Evolutionary conservation across 108 stramenopile genomes (phyloP), one percentile per base, ranked within the genome.

Genomic region (Poteriospumella lacustris): DNA sequence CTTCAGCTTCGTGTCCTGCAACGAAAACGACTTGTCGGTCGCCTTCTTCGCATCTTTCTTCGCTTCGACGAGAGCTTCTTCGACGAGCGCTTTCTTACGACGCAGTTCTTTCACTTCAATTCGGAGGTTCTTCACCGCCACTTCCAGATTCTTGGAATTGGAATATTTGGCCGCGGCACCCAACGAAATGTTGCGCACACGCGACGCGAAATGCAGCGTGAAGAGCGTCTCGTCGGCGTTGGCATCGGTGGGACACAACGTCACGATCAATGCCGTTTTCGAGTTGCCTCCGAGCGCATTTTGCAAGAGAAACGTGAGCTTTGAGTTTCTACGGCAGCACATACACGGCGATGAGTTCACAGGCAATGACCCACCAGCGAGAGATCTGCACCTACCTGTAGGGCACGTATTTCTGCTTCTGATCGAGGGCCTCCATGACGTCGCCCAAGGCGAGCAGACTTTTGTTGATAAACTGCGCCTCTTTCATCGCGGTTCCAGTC

Each of bases 381-480:
- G 52, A 19, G 24, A 56, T 19, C 24, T 19, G 24, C 24, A 56
- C 15, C 24, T 56, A 56, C 76, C 85, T 24, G 80, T 85, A 85
- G 39, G 85, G 85, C 64, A 85, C 81, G 58, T 85, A 83, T 77
- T 82, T 39, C 28, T 39, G 39, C 84, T 83, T 82, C 40, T 79
- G 77, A 77, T 84, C 85, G 52, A 85, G 38, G 1, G 82, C 84
- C 59, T 82, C 76, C 82, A 85, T 85, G 5, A 85, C 85, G 62
- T 85, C 85, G 24, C 83, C 85, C 42, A 85, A 81, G 12, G 85
- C 83, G 43, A 76, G 68, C 34, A 85, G 81, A 39, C 78, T 79
- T 1, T 79, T 80, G 81, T 85, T 85, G 79, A 85, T 85, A 81
- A 82, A 68, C 39, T 78, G 68, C 0, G 85, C 82, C 81, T 85